Evolutionary conservation across 2,329 filamentous ascomycete species (phyloP).

Genomic region (Penicillium decumbens): DNA sequence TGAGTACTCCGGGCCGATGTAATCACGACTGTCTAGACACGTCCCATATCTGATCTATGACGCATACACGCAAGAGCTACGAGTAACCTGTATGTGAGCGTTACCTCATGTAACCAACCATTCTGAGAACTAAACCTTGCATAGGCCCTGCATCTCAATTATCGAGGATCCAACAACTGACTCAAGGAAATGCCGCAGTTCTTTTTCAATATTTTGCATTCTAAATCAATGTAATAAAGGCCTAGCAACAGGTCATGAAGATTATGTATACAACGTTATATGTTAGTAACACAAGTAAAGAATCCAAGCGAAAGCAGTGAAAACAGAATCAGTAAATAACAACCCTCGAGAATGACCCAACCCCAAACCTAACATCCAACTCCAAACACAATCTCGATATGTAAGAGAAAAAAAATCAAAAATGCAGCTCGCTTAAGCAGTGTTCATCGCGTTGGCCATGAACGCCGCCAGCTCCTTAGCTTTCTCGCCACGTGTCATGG

Average conservation of each 20-base stretch:
- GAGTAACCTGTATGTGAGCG: background rate
- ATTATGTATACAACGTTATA: slow-evolving; percentile 1
- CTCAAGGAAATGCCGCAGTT: background rate
- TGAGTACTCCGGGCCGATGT: background rate
- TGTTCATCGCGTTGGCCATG: slow-evolving; percentile 26
- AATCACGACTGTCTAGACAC: background rate
- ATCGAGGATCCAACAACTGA: background rate
- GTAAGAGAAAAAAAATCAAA: background rate
- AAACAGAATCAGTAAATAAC: background rate
- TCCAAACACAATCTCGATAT: background rate
- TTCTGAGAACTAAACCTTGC: background rate
- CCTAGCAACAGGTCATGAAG: background rate
- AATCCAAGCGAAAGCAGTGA: background rate
- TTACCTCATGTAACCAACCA: background rate
- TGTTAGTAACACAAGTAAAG: background rate
- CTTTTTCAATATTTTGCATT: background rate
- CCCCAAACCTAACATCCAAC: background rate
- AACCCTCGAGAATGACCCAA: background rate
- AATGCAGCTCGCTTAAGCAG: slow-evolving; percentile 11
- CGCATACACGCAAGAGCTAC: background rate
- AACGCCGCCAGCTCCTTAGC: slow-evolving; percentile 29
- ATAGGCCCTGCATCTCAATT: background rate
- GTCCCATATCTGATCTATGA: background rate
- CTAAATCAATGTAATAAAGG: background rate
- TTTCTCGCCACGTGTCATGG: slow-evolving; percentile 30